A percentile compares a stretch with the other conserved stretches of the same genome.
Conservation (phyloP, 805 yeast genomes). For the Candida ficus region DNA sequence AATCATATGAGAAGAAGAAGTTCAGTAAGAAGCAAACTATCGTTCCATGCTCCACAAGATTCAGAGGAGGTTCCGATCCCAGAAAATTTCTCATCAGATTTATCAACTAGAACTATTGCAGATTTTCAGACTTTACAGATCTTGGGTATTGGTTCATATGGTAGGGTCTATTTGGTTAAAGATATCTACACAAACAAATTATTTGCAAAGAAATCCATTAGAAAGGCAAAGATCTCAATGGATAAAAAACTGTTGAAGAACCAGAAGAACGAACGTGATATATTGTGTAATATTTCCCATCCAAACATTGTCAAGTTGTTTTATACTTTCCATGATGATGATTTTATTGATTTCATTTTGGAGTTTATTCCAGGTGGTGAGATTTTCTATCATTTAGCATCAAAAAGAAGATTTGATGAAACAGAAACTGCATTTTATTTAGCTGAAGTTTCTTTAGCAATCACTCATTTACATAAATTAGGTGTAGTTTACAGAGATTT, state of each 20-base stretch:
- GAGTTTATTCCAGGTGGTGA: slow-evolving; percentile 93
- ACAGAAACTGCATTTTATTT: slow-evolving; percentile 69
- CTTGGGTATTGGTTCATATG: slow-evolving; percentile 83
- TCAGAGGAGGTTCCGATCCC: slow-evolving; percentile 11
- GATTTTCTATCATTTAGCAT: slow-evolving; percentile 43
- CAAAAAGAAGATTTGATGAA: slow-evolving; percentile 42
- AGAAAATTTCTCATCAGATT: slow-evolving; percentile 12
- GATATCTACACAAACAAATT: slow-evolving; percentile 54
- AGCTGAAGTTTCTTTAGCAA: slow-evolving; percentile 77
- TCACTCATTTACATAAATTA: slow-evolving; percentile 66
- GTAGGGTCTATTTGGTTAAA: slow-evolving; percentile 76
- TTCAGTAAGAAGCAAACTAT: slow-evolving; percentile 16
- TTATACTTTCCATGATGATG: slow-evolving; percentile 78
- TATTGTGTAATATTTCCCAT: slow-evolving; percentile 65
- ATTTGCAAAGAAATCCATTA: slow-evolving; percentile 82
- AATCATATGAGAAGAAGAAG: slow-evolving; percentile 10
- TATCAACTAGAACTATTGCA: slow-evolving; percentile 17
- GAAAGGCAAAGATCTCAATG: slow-evolving; percentile 74
- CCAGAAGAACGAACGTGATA: slow-evolving; percentile 73
- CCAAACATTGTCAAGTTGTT: slow-evolving; percentile 78
- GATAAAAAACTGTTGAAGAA: slow-evolving; percentile 49
- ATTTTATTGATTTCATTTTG: slow-evolving; percentile 66
- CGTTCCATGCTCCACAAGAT: slow-evolving; percentile 13
- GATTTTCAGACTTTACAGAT: slow-evolving; percentile 73
- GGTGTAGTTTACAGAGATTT: slow-evolving; percentile 86